Percentiles rank a stretch among this genome's conserved stretches.
phyloP scores from a whole-genome alignment of 2,329 filamentous ascomycete genomes.

The Boeremia exigua region DNA sequence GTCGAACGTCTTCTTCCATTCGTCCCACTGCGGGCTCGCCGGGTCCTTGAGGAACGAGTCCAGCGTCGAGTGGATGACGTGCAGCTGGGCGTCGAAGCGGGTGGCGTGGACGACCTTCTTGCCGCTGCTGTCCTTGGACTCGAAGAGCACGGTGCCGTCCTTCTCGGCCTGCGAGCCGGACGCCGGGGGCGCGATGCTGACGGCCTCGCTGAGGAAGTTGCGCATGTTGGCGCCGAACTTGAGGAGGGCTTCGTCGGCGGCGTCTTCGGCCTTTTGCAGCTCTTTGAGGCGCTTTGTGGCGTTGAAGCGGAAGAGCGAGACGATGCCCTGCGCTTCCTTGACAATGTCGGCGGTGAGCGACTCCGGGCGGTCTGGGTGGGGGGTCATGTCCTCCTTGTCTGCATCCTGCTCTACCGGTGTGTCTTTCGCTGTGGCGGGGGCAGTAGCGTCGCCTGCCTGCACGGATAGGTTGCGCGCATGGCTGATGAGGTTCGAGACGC shows the following conservation, averaged over 20 bases:
- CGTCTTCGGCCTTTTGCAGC: constrained; percentile 90
- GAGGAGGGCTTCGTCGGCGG: constrained; percentile 91
- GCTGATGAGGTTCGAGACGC: constrained; percentile 75
- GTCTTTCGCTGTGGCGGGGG: constrained; percentile 22
- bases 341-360: constrained; percentile 58
- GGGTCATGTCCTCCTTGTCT: constrained; percentile 29
- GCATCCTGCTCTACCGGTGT: constrained; percentile 22
- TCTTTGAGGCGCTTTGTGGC: constrained; percentile 85
- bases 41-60: constrained; percentile 85
- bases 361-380: constrained; percentile 51
- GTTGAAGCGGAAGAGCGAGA: constrained; percentile 77
- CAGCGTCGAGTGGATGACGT: constrained; percentile 87
- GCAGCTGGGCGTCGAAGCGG: constrained; percentile 91
- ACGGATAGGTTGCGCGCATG: constrained; percentile 78
- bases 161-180: constrained; percentile 55
- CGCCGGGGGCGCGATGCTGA: constrained; percentile 80
- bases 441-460: constrained; percentile 27
- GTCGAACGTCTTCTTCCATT: constrained; percentile 77
- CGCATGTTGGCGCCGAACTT: constrained; percentile 89
- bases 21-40: constrained; percentile 72
- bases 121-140: constrained; percentile 87
- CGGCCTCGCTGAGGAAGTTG: constrained; percentile 88
- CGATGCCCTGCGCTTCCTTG: constrained; percentile 67
- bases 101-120: constrained; percentile 95
- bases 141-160: constrained; percentile 73